Base-by-base conservation (phyloP, 2,329 filamentous ascomycete genomes). In the Hymenoscyphus fructigenus region DNA sequence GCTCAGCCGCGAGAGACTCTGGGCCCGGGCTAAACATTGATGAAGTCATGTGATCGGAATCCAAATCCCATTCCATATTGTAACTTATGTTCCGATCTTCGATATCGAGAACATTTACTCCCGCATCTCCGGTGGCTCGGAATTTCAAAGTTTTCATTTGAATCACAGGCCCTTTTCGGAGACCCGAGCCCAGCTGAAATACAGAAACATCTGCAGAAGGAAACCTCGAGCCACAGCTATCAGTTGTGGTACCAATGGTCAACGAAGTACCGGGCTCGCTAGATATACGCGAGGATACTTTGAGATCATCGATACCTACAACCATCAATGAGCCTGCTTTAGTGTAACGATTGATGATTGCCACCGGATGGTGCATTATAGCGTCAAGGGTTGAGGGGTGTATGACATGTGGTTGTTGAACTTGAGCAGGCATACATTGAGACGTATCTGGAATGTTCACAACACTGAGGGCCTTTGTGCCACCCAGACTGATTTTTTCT, bases 381-480 rank as follows among this genome's bases (percentile, higher is more conserved):
- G 81, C 75, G 67, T 87, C 85, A 17, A 87, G 76, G 0, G 84
- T 86, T 3, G 83, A 79, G 0, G 85, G 85, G 66, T 87, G 85
- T 29, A 87, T 79, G 5, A 85, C 64, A 66, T 86, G 83, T 3
- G 80, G 77, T 65, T 67, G 67, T 23, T 56, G 23, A 50, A 53
- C 64, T 50, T 36, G 23, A 29, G 53, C 34, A 15, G 64, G 64
- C 60, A 63, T 65, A n/a, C 29, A 60, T n/a, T 60, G 32, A 17
- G 60, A 50, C 15, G 32, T 47, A 59, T 65, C 60, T 32, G 63
- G 63, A 28, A 65, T 50, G 26, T 17, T 57, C 29, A 62, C 36
- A n/a, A 38, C 38, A 36, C 44, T 38, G 6, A 62, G 23, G 6
- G 59, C 59, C 20, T 28, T 34, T 29, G 26, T 34, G 50, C 29